Conservation (phyloP, 441 rosid species). For the Theobroma grandiflorum region DNA sequence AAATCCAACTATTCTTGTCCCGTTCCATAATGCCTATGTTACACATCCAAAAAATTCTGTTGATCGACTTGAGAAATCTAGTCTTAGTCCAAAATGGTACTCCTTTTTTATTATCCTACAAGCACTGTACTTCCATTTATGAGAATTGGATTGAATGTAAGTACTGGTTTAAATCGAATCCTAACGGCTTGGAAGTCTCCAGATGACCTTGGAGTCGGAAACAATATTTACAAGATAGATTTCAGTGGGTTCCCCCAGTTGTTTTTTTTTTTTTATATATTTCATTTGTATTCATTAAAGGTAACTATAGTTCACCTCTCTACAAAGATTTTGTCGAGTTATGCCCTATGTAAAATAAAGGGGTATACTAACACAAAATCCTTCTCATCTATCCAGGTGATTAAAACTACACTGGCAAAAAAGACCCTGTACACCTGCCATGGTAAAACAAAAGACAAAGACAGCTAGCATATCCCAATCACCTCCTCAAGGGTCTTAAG, state of each 20-base stretch:
- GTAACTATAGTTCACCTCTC: too few species aligned
- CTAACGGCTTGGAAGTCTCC: conserved; percentile 63
- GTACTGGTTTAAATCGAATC: conserved; percentile 39
- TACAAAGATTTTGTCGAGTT: too few species aligned
- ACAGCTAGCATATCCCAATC: too few species aligned
- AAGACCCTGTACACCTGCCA: too few species aligned
- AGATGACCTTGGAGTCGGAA: conserved; percentile 60
- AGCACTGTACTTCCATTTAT: conserved; percentile 50
- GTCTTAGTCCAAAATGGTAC: conserved; percentile 41
- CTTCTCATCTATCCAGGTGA: too few species aligned
- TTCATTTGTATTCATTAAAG: too few species aligned
- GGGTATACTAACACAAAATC: too few species aligned
- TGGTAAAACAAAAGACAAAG: too few species aligned
- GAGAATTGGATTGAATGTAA: conserved; percentile 55
- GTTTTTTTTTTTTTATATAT: too few species aligned
- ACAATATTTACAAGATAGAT: conserved; percentile 41
- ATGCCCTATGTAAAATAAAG: too few species aligned
- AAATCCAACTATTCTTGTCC: conserved; percentile 47
- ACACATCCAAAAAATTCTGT: background rate
- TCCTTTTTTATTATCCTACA: conserved; percentile 53
- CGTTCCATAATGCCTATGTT: conserved; percentile 57
- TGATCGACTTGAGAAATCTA: conserved; percentile 63
- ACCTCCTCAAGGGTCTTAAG: too few species aligned
- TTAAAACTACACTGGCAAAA: too few species aligned
- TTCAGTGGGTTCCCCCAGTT: conserved; percentile 58